Percentiles rank a stretch among this genome's conserved stretches.
phyloP scores from a whole-genome alignment of 495 filamentous ascomycete genomes.

The Penicillium ochrochloron region DNA sequence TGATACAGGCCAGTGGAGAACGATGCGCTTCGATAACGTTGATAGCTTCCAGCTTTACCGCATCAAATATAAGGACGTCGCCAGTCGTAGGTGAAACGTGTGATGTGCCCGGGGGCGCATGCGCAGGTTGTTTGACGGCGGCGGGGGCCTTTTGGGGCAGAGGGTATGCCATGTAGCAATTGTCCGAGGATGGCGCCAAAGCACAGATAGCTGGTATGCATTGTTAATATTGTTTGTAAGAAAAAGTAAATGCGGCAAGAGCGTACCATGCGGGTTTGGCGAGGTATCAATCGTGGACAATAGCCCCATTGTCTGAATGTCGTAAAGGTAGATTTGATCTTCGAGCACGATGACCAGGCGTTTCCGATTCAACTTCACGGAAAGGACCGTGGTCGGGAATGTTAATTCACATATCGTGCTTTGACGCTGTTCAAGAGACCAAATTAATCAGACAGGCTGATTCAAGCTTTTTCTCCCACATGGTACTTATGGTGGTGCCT shows the following conservation, averaged over 20 bases:
- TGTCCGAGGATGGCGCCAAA: slow-evolving; percentile 91
- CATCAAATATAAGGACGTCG: slow-evolving; percentile 90
- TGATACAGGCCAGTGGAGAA: slow-evolving; percentile 86
- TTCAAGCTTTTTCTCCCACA: slow-evolving; percentile 5
- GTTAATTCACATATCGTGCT: slow-evolving; percentile 99
- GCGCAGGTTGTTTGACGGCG: slow-evolving; percentile 70
- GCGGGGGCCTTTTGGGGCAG: slow-evolving; percentile 79
- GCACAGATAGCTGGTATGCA: slow-evolving; percentile 76
- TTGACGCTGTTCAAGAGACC: slow-evolving; percentile 62
- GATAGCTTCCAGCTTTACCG: slow-evolving; percentile 81
- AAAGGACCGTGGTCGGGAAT: slow-evolving; percentile 90
- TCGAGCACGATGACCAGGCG: slow-evolving; percentile 90
- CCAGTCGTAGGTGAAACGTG: slow-evolving; percentile 85
- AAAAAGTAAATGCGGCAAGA: slow-evolving; percentile 10
- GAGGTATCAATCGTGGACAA: slow-evolving; percentile 89
- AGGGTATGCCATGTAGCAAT: slow-evolving; percentile 92
- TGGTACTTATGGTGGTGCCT: slow-evolving; percentile 12
- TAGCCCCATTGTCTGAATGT: slow-evolving; percentile 97
- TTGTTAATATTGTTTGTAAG: background rate
- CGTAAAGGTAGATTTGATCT: slow-evolving; percentile 95
- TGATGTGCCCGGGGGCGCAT: slow-evolving; percentile 76
- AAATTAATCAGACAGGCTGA: slow-evolving; percentile 12
- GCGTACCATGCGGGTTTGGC: slow-evolving; percentile 79
- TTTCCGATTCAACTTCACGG: slow-evolving; percentile 92
- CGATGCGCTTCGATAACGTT: slow-evolving; percentile 93